These are phyloP conservation scores for Argentina anserina DNA, from an alignment of 306 rosid genomes.

Conservation along the genomic window DNA sequence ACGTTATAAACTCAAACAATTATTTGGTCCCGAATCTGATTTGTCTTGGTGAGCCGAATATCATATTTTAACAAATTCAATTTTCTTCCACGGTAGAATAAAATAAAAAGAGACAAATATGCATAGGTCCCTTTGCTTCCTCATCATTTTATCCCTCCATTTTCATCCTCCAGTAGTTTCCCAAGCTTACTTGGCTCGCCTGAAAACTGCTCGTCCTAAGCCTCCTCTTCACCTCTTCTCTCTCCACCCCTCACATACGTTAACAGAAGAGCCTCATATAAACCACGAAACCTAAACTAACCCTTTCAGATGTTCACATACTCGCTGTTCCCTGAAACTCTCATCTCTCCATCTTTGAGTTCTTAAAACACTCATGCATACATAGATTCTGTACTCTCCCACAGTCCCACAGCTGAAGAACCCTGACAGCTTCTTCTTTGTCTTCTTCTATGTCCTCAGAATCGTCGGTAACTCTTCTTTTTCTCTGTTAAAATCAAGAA, in stretches of 20 bases:
- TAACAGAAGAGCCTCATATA: constrained; percentile 25
- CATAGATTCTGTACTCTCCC: not conserved
- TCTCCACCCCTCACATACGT: constrained; percentile 14
- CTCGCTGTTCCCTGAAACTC: constrained; percentile 10
- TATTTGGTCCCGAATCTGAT: not conserved
- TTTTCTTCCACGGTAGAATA: not conserved
- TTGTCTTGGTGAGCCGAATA: not conserved
- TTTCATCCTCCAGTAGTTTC: not conserved
- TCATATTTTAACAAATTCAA: not conserved
- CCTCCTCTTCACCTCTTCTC: constrained; percentile 15
- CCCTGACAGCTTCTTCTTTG: not conserved
- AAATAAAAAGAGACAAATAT: not conserved
- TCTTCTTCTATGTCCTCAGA: constrained; percentile 19
- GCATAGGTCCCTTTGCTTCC: not conserved
- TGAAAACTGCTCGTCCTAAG: constrained; percentile 24
- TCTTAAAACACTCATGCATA: constrained; percentile 1
- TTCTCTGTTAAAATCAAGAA: not conserved
- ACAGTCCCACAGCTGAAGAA: constrained; percentile 11
- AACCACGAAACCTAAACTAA: constrained; percentile 1
- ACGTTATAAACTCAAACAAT: not conserved
- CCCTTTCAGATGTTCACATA: constrained; percentile 11
- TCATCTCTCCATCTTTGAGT: not conserved
- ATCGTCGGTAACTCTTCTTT: not conserved
- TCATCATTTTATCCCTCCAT: not conserved
- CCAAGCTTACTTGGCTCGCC: constrained; percentile 8